Base-by-base conservation (phyloP, 805 yeast genomes). In the Metschnikowia lochheadii region DNA sequence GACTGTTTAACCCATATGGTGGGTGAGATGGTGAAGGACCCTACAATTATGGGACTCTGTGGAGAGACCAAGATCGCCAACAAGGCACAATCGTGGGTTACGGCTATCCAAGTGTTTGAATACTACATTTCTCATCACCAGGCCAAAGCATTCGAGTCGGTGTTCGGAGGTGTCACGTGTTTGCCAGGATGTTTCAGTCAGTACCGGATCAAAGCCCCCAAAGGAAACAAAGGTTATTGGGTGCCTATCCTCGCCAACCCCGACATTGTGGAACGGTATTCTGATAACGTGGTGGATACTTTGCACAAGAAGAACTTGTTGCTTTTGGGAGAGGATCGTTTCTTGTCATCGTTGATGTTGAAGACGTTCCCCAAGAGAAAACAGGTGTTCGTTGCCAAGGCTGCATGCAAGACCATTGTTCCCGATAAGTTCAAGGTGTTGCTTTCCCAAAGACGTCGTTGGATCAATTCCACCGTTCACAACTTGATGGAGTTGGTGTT, bases 381-480 rank as follows among this genome's bases (percentile, higher is more conserved):
- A 56, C 96, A 87, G 67, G 68, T 89, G 14, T 90, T 90, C 64
- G 84, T 91, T 11, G 85, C 96, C 2, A 89, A 89, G 65, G 97
- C 97, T 5, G 92, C 87, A 3, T 90, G 97, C 72, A 89, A 89
- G 63, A 90, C 97, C 0, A 70, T 89, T 53, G 97, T 85, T n/a
- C 97, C 97, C 0, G 86, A 84, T 59, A 77, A 77, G 44, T 90
- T 90, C 65, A 77, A 70, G 55, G 94, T 90, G 44, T 74, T 90
- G 56, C 73, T 90, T 43, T 90, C 96, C 1, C 97, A 90, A 66
- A 85, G 97, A 66, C 88, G 97, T 72, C 87, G 97, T 66, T 90
- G 97, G 97, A 90, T 90, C 60, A 90, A 90, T 67, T 90, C 97
- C 4, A 91, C 97, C 0, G 91, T 90, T 35, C 97, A 90, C 68